Base-by-base conservation (phyloP, 2,329 filamentous ascomycete species). In the Sporothrix pseudoabietina region DNA sequence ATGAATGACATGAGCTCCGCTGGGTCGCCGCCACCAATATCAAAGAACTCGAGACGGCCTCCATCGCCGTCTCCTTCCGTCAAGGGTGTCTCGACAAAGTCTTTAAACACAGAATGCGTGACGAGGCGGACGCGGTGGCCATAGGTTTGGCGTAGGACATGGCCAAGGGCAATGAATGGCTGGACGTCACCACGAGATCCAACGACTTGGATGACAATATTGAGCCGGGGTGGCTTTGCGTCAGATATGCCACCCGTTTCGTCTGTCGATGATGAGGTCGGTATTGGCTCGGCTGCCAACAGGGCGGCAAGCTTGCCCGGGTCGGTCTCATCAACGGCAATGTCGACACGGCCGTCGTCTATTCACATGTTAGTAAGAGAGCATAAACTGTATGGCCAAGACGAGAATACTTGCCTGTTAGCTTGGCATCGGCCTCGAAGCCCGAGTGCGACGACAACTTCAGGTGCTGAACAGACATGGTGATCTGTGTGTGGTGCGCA, bases 1-100 rank as follows among this genome's bases (percentile, higher is more conserved):
- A 97, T 97, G 78, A 95, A 97, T 3, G 93, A 92, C 92, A 94
- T 94, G 59, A 94, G 84, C 78, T 92, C 88, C 1, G 89, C 87
- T 1, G 92, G 92, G 79, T 94, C 91, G 2, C 91, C 92, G 54
- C 74, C 71, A n/a, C 91, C 91, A 70, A 94, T 92, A 75, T 83
- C 87, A 80, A 92, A 94, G 80, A 94, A 94, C 77, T 94, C 92
- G 16, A 94, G 85, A 0, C 86, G 44, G 3, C 39, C 54, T 9
- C 6, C 39, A 32, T 41, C 63, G 22, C 10, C 49, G 32, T 47
- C 59, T 90, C 57, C 32, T 9, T 30, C 39, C 2, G 39, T 66
- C 22, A 30, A 9, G 79, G 90, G 89, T 71, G 92, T 88, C 74
- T 89, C 86, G 3, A 94, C 89, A 76, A 94, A 92, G 0, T 84